Percentiles rank a stretch among this genome's conserved stretches.
Evolutionary conservation across 2,329 filamentous ascomycete genomes (phyloP).

Genomic region (Nemania serpens): DNA sequence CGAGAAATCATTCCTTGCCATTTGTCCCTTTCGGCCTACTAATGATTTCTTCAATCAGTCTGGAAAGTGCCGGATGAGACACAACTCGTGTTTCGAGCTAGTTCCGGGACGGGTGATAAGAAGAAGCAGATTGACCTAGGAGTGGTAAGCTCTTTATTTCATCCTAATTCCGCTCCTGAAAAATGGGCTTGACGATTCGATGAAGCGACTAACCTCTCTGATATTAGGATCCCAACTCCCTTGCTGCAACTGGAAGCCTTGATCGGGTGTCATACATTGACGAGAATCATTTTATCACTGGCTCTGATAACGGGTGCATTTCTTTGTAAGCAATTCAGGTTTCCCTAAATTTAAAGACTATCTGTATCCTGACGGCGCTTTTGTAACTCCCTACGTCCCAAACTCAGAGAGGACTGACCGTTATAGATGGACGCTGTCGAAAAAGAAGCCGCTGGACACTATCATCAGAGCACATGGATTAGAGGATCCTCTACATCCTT

Average conservation of each 20-base stretch:
- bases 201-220: neutral
- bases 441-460: constrained; percentile 91
- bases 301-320: constrained; percentile 86
- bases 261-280: constrained; percentile 91
- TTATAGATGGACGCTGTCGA: constrained; percentile 45
- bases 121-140: constrained; percentile 45
- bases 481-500: constrained; percentile 70
- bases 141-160: constrained; percentile 14
- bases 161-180: neutral
- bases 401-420: constrained; percentile 46
- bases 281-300: constrained; percentile 88
- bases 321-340: constrained; percentile 63
- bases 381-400: neutral
- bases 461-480: constrained; percentile 83
- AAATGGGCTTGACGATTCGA: constrained; percentile 32
- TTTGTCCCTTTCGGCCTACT: neutral
- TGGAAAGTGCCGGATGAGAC: constrained; percentile 98
- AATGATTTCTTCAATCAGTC: constrained; percentile 44
- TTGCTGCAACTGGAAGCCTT: constrained; percentile 80
- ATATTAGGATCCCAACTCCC: constrained; percentile 51
- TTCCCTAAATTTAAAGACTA: neutral
- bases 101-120: constrained; percentile 61
- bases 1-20: neutral
- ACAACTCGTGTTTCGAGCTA: constrained; percentile 91
- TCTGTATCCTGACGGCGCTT: neutral